These are phyloP conservation scores for Wickerhamiella vanderwaltii DNA, from an alignment of 805 yeast genomes.

Conservation along the genomic window DNA sequence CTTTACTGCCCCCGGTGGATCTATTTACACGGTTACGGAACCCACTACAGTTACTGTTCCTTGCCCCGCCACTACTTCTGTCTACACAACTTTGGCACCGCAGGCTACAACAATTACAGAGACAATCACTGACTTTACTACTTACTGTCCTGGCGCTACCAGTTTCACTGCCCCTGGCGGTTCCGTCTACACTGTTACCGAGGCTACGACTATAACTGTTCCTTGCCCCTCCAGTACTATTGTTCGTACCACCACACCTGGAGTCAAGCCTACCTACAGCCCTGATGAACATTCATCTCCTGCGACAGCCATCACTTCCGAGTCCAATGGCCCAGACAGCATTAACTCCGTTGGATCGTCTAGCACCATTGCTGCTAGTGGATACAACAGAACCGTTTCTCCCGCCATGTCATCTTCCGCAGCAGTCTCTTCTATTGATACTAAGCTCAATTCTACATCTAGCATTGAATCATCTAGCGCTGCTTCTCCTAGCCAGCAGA, in stretches of 20 bases:
- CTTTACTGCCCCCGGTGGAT: slow-evolving; percentile 36
- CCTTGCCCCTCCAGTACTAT: slow-evolving; percentile 7
- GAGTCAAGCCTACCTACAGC: slow-evolving; percentile 8
- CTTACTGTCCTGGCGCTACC: slow-evolving; percentile 9
- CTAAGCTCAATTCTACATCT: no score
- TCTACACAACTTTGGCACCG: slow-evolving; percentile 9
- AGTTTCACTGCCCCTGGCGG: slow-evolving; percentile 1
- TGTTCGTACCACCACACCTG: neutral
- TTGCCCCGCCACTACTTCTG: slow-evolving; percentile 38
- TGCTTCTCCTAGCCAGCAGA: no score
- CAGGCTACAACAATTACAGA: slow-evolving; percentile 5
- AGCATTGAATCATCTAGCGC: no score
- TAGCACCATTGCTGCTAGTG: no score
- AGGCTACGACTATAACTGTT: slow-evolving; percentile 1
- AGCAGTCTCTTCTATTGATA: no score
- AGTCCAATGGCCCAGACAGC: no score
- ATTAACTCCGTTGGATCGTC: no score
- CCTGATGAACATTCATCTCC: no score
- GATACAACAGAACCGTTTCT: no score
- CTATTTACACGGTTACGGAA: slow-evolving; percentile 56
- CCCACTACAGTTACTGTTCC: slow-evolving; percentile 71
- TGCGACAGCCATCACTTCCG: no score
- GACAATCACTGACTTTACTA: slow-evolving; percentile 11
- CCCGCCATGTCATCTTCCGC: no score
- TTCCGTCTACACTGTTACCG: neutral